A percentile compares a stretch with the other conserved stretches of the same genome.
Conservation (phyloP, 2,329 filamentous ascomycete genomes). For the Teratosphaeria nubilosa region DNA sequence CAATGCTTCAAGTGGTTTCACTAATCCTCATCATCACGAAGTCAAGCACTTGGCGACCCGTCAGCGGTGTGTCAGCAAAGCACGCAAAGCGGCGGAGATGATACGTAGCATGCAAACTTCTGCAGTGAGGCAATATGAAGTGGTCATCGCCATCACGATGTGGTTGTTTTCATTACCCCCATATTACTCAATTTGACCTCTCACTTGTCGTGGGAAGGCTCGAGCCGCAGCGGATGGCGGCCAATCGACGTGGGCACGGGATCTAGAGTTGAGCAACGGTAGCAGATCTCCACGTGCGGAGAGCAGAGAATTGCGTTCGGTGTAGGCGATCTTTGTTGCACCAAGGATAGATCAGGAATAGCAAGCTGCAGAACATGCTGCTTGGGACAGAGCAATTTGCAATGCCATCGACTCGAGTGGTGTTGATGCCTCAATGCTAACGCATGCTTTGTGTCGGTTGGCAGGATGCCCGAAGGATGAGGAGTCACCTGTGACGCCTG, state of each 20-base stretch:
- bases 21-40: not conserved
- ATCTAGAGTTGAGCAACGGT: not conserved
- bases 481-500: not conserved
- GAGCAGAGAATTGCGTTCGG: not conserved
- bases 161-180: not conserved
- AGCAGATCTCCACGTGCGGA: not conserved
- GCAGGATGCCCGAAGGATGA: not conserved
- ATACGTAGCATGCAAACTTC: not conserved
- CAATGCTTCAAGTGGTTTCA: not conserved
- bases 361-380: not conserved
- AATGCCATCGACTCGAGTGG: not conserved
- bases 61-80: not conserved
- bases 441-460: not conserved
- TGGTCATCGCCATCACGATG: not conserved
- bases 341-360: not conserved
- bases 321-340: not conserved
- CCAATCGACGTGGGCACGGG: not conserved
- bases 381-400: not conserved
- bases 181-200: not conserved
- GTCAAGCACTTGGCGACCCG: not conserved
- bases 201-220: not conserved
- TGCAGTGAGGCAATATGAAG: not conserved
- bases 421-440: not conserved
- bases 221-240: not conserved
- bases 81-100: not conserved